Base-by-base conservation (phyloP, 2,329 filamentous ascomycete genomes). In the Escovopsis sp. region DNA sequence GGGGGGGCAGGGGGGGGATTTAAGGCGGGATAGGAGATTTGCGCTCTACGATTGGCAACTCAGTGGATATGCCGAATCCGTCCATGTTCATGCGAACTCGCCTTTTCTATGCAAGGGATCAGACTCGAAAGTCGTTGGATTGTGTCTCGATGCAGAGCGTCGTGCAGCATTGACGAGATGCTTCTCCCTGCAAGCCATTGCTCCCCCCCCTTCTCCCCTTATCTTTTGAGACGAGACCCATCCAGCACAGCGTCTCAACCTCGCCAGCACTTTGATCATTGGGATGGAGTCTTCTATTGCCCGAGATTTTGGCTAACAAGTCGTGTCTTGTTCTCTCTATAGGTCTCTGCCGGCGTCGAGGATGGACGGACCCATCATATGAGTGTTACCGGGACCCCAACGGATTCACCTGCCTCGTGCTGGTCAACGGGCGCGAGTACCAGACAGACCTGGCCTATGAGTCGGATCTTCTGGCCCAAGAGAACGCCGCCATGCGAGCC, bases 351-450 rank as follows among this genome's bases (percentile, higher is more conserved):
- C 82, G 85, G 61, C 86, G 89, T 55, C 86, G 89, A 62, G 85
- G 86, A 64, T 96, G 89, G 89, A 80, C 78, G 53, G 85, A 94
- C 60, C 89, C 89, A 55, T 73, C 77, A 59, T 96, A 94, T 72
- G 82, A 91, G 65, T 81, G 80, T 56, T 86, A 82, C 70, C 75
- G 73, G 53, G 80, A 79, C 55, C 66, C 72, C 50, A 75, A 70
- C 54, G 88, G 88, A 58, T 94, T 82, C 63, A 85, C 82, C 45
- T 95, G 88, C 68, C 80, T 87, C 45, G 89, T 94, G 44, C 76
- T 91, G 49, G 89, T 96, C 60, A 95, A 96, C 68, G 93, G 93
- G 53, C 83, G 89, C 58, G 86, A 94, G 68, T 96, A 95, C 67
- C 85, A 88, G 61, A 94, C 88, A 36, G 87, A 94, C 61, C 74